Conservation (phyloP, 2,329 filamentous ascomycete genomes). For the Aspergillus latus region DNA sequence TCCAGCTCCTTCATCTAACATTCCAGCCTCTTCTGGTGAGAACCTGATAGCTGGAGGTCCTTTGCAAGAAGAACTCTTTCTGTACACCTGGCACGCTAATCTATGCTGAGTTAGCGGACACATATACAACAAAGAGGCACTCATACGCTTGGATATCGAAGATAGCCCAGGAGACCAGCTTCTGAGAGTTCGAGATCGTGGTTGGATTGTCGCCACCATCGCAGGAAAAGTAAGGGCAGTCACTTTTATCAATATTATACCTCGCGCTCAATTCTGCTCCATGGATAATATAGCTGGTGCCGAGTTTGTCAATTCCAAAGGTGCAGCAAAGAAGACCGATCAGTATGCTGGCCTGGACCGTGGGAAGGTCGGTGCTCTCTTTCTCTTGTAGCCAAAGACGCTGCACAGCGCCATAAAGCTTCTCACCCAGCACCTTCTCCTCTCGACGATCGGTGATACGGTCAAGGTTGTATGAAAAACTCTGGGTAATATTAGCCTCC, state of each 20-base stretch:
- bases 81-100: constrained; percentile 25
- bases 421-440: constrained; percentile 23
- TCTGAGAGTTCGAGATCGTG: constrained; percentile 17
- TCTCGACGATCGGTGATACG: constrained; percentile 25
- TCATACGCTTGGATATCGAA: constrained; percentile 27
- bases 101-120: constrained; percentile 14
- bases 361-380: constrained; percentile 15
- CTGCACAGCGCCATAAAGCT: constrained; percentile 23
- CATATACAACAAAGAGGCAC: not conserved
- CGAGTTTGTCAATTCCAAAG: constrained; percentile 25
- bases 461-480: constrained; percentile 25
- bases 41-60: constrained; percentile 20
- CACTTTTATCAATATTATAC: constrained; percentile 14
- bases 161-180: constrained; percentile 24
- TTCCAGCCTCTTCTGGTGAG: constrained; percentile 17
- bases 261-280: constrained; percentile 18
- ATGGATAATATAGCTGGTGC: constrained; percentile 25
- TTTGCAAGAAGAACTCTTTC: constrained; percentile 21
- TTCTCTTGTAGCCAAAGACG: constrained; percentile 23
- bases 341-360: constrained; percentile 24
- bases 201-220: constrained; percentile 3
- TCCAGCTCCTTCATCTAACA: constrained; percentile 16
- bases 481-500: constrained; percentile 12
- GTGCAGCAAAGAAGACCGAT: constrained; percentile 27
- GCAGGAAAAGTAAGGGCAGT: constrained; percentile 14